phyloP scores from a whole-genome alignment of 108 stramenopile genomes.

The Pseudonitzschia delicatissima region DNA sequence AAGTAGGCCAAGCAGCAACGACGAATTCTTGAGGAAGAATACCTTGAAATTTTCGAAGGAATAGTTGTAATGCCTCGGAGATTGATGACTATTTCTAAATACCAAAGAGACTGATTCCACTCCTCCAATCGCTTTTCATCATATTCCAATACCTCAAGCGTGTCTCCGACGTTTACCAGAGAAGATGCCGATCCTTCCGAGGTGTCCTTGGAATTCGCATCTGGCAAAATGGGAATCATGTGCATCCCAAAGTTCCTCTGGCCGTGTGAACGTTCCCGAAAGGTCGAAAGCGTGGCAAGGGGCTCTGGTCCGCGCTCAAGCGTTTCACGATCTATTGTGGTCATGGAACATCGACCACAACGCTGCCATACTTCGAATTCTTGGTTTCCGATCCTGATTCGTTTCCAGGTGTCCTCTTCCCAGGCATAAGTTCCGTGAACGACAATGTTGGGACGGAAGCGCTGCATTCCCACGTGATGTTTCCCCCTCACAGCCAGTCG shows the following conservation, averaged over 20 bases:
- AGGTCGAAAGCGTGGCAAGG: conserved; percentile 37
- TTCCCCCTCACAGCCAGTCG: conserved; percentile 24
- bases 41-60: too few relatives aligned
- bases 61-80: too few relatives aligned
- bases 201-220: too few relatives aligned
- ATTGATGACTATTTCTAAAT: too few relatives aligned
- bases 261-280: conserved; percentile 46
- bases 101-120: conserved; percentile 18
- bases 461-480: conserved; percentile 36
- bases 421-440: conserved; percentile 31
- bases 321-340: conserved; percentile 43
- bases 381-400: conserved; percentile 31
- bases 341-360: conserved; percentile 53
- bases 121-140: conserved; percentile 27
- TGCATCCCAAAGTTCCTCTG: conserved; percentile 52
- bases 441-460: conserved; percentile 53
- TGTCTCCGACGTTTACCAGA: conserved; percentile 20
- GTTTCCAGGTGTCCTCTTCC: conserved; percentile 42
- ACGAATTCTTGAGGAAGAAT: too few relatives aligned
- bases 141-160: conserved; percentile 39
- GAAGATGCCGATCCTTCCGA: not conserved
- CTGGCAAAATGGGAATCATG: conserved; percentile 36
- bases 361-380: conserved; percentile 57
- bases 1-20: too few relatives aligned
- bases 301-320: conserved; percentile 41